Conservation (phyloP, 768 basidiomycete genomes). For the Suillus hirtellus region DNA sequence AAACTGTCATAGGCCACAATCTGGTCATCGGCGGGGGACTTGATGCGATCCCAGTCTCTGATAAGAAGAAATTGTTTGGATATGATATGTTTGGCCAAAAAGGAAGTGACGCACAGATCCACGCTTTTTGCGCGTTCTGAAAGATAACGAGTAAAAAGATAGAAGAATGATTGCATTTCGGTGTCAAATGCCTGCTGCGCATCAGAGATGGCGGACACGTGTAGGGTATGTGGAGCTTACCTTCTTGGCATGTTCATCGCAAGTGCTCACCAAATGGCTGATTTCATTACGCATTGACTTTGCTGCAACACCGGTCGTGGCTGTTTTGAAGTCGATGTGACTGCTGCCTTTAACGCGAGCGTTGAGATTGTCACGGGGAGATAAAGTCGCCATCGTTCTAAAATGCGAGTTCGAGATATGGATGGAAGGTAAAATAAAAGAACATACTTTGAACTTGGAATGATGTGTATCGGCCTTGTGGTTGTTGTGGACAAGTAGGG, state of each 20-base stretch:
- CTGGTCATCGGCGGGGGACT: constrained; percentile 63
- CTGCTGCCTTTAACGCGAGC: constrained; percentile 74
- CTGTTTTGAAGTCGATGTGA: constrained; percentile 97
- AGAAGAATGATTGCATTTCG: constrained; percentile 86
- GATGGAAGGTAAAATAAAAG: not conserved
- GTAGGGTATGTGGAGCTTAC: constrained; percentile 38
- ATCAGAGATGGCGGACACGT: constrained; percentile 20
- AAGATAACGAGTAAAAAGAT: constrained; percentile 80
- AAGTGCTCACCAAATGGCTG: constrained; percentile 85
- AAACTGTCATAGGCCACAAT: constrained; percentile 61
- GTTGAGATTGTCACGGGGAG: constrained; percentile 71
- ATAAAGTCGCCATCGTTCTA: constrained; percentile 54
- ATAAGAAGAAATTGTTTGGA: constrained; percentile 8
- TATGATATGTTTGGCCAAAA: constrained; percentile 14
- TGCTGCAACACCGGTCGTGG: constrained; percentile 88
- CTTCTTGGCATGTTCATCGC: constrained; percentile 77
- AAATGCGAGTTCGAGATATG: constrained; percentile 14
- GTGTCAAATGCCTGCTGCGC: constrained; percentile 61
- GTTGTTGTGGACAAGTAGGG: constrained; percentile 64
- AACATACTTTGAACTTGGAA: constrained; percentile 46
- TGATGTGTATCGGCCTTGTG: constrained; percentile 59
- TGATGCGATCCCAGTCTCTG: constrained; percentile 48
- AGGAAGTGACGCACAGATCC: constrained; percentile 55
- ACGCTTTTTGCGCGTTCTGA: constrained; percentile 66
- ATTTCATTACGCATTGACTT: constrained; percentile 99